Evolutionary conservation across 2,329 filamentous ascomycete genomes (phyloP), one percentile per base, ranked within the genome.

Genomic region (Alternaria sp.): DNA sequence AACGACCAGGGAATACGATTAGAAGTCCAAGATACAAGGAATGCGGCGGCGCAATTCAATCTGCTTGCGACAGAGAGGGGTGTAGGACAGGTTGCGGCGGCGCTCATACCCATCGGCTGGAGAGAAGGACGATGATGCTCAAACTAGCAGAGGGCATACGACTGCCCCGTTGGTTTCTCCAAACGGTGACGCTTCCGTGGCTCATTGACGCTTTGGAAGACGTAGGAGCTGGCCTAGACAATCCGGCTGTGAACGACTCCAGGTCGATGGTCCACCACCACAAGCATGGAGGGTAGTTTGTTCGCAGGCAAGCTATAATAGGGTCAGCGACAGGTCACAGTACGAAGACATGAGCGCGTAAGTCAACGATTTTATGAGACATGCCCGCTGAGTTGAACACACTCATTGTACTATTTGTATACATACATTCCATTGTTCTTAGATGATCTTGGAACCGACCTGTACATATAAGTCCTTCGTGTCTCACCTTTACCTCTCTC

Each of bases 1-100:
- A 91, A 90, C 65, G 86, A 87, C 28, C 80, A 98, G 45, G 96
- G 96, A 0, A 91, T 98, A 70, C 86, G 93, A 61, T 85, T 98
- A 6, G 96, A 99, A 75, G 86, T 97, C 4, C 87, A 95, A 75
- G 96, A 98, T 81, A 98, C 96, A 30, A 86, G 93, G 67, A 98
- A 98, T 81, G 96, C 96, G 9, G 93, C 95, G 1, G 91, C 94
- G 32, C 93, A 97, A 79, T 99, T 96, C 80, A 99, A 99, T 77
- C 79, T 99, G 74, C 83, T 99, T 58, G 95, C 93, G n/a, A 98
- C 93, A 17, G 96, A 99, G 83, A 85, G 96, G 55, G 95, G 96
- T 1, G 89, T 96, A 6, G 86, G 89, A 19, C 91, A 95, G 73
- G 89, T 98, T 65, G 95, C 93, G 26, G 95, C 93, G 3, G 95